Evolutionary conservation across 1,139 yeast species (phyloP), one percentile per base, ranked within the genome.

Genomic region (Protomyces macrosporus): DNA sequence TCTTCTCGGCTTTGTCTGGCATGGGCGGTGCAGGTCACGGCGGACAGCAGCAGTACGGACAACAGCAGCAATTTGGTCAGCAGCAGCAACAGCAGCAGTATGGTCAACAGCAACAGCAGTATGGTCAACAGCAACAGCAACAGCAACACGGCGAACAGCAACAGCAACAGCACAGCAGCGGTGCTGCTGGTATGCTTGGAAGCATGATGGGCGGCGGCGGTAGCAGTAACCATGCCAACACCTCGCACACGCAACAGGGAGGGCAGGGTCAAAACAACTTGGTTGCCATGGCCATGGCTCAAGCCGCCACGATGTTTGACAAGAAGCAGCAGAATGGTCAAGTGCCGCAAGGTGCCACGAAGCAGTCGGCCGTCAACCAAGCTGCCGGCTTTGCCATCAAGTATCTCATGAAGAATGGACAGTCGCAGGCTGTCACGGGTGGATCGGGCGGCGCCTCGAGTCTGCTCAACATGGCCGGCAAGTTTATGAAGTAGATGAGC

Each of bases 381-480:
- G 48, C 48, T 14, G 48, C 48, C 5, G 48, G 48, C 12, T 16
- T 14, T n/a, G 48, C 48, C 48, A 42, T 42, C 48, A 42, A 42
- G 48, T 42, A 42, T 42, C 48, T 42, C 48, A 42, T 42, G 48
- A 42, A 42, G 48, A 42, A 42, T 42, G 48, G 48, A 42, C 48
- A 42, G 23, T 12, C 48, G n/a, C 23, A 14, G 16, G 48, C 48
- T 10, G 48, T 42, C 32, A 42, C 48, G n/a, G 48, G 48, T 16
- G 23, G 48, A 14, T 42, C 48, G 23, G 48, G 48, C 32, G 48
- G 48, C 16, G 48, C 48, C 5, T 14, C 48, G 32, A 14, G 32
- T 42, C 32, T 42, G 23, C 23, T 42, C 32, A 42, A 42, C 32
- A 42, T 42, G 48, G 48, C 48, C 9, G 48, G 48, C 23, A 42